Evolutionary conservation across 495 filamentous ascomycete species (phyloP).

Genomic region (Astrothelium macrocarpum): DNA sequence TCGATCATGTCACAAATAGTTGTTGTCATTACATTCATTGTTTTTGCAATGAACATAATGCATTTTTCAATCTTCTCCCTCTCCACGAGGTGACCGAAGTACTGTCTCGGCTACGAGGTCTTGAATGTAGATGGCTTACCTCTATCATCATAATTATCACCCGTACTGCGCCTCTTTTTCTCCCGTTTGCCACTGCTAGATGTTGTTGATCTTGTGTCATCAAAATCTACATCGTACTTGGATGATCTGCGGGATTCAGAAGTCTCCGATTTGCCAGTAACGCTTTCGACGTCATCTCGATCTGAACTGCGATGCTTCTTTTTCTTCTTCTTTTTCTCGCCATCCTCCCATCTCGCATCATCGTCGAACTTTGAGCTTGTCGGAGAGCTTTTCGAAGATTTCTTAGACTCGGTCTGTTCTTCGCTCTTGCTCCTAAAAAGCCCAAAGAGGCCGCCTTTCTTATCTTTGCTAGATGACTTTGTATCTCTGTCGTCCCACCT

Average conservation of each 20-base stretch:
- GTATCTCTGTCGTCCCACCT: constrained; percentile 22
- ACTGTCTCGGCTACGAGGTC: not conserved
- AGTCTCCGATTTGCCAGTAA: not conserved
- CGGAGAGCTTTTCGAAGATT: constrained; percentile 14
- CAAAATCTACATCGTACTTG: constrained; percentile 1
- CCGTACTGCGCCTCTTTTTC: not conserved
- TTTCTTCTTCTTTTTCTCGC: constrained; percentile 26
- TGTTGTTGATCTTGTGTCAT: constrained; percentile 14
- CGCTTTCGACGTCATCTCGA: constrained; percentile 21
- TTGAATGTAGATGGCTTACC: not conserved
- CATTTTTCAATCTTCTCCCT: not conserved
- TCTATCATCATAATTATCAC: not conserved
- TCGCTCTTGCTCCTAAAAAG: constrained; percentile 27
- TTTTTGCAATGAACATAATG: not conserved
- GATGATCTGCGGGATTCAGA: not conserved
- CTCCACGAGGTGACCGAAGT: constrained; percentile 3
- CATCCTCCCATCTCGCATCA: constrained; percentile 16
- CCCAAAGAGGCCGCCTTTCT: constrained; percentile 32
- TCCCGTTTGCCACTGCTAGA: not conserved
- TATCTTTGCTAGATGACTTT: constrained; percentile 25
- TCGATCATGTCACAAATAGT: constrained; percentile 2
- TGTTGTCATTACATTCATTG: constrained; percentile 9
- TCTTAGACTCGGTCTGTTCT: constrained; percentile 16
- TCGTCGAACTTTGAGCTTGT: constrained; percentile 13
- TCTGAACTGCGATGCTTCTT: constrained; percentile 26